These are phyloP conservation scores for Trichoderma sp. DNA, from an alignment of 2,329 filamentous ascomycete genomes.

Conservation along the genomic window DNA sequence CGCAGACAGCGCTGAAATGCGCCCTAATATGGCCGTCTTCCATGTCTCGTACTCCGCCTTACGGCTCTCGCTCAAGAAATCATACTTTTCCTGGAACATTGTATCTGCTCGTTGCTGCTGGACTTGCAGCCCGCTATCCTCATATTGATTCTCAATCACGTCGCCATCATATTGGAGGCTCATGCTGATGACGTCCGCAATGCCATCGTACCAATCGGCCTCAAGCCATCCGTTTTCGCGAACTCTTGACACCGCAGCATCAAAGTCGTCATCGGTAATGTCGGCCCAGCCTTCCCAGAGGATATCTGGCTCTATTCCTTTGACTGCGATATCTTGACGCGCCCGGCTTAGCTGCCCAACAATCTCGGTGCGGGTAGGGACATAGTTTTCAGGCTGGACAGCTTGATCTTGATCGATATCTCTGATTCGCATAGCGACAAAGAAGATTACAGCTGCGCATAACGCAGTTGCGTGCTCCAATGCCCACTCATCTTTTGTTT, in stretches of 20 bases:
- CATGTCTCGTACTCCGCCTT: slow-evolving; percentile 65
- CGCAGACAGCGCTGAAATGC: slow-evolving; percentile 53
- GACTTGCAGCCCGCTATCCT: slow-evolving; percentile 40
- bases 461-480: slow-evolving; percentile 56
- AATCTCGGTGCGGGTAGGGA: slow-evolving; percentile 51
- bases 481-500: slow-evolving; percentile 54
- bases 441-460: slow-evolving; percentile 63
- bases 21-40: slow-evolving; percentile 63
- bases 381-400: slow-evolving; percentile 51
- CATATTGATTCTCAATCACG: slow-evolving; percentile 40
- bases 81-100: slow-evolving; percentile 76
- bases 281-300: slow-evolving; percentile 59
- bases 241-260: slow-evolving; percentile 63
- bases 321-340: slow-evolving; percentile 47
- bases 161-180: slow-evolving; percentile 42
- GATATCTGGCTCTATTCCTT: slow-evolving; percentile 50
- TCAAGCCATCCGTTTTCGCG: slow-evolving; percentile 61
- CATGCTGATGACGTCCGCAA: slow-evolving; percentile 57
- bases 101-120: slow-evolving; percentile 60
- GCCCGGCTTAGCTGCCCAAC: slow-evolving; percentile 48
- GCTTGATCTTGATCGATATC: slow-evolving; percentile 46
- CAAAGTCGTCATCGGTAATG: slow-evolving; percentile 58
- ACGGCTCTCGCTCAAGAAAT: slow-evolving; percentile 69
- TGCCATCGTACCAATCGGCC: slow-evolving; percentile 65
- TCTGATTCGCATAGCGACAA: slow-evolving; percentile 57